A percentile compares a stretch with the other conserved stretches of the same genome.
Conservation (phyloP, 1,139 yeast genomes). For the Geotrichum australiense region DNA sequence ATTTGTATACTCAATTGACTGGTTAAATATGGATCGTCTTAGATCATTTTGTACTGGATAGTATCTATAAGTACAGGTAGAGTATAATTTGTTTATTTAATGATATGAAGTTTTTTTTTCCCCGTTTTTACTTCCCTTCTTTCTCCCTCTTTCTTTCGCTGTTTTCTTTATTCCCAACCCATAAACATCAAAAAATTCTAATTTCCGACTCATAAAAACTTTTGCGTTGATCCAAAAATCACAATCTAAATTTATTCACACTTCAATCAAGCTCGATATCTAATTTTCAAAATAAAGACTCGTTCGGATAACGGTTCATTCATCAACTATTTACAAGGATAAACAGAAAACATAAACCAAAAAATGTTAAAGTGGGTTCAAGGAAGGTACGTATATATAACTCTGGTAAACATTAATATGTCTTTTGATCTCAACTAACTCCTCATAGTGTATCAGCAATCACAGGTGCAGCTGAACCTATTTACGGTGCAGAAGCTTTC, state of each 20-base stretch:
- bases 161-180: background rate
- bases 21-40: too few species aligned
- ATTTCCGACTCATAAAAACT: background rate
- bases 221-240: background rate
- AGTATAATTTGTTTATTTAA: too few species aligned
- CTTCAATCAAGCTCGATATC: background rate
- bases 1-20: too few species aligned
- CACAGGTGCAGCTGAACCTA: constrained; percentile 96
- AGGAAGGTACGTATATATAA: constrained; percentile 41
- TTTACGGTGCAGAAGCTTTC: constrained; percentile 87
- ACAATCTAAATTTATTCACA: background rate
- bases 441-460: constrained; percentile 60
- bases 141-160: background rate
- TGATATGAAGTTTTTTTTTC: too few species aligned
- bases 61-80: too few species aligned
- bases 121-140: background rate
- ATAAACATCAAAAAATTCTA: background rate
- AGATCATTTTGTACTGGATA: too few species aligned
- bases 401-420: background rate
- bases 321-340: too few species aligned
- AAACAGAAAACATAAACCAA: too few species aligned
- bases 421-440: background rate
- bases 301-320: too few species aligned
- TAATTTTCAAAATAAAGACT: too few species aligned
- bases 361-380: constrained; percentile 83